Evolutionary conservation across 192 early-diverging fungal genomes (phyloP), one percentile per base, ranked within the genome.

Genomic region (Backusella australiensis): DNA sequence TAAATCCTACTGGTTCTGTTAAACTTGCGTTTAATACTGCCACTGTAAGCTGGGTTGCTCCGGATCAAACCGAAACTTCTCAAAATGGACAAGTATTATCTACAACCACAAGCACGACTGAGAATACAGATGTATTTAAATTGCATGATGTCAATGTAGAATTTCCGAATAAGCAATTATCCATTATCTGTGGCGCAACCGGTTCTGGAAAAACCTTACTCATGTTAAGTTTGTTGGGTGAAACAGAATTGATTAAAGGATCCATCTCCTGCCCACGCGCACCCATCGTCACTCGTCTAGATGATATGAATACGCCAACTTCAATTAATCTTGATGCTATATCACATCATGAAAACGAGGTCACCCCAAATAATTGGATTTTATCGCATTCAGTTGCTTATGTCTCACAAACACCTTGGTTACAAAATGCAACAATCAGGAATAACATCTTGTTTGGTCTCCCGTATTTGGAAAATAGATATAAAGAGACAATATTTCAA

Each of bases 181-280:
- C 81, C 23, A 39, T 90, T 19, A 67, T 90, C 32, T 90, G 86
- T 53, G 97, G 97, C 21, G 73, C 93, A 4, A 97, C 96, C 4
- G 96, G 94, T 6, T 86, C 91, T 17, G 96, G 98, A 41, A 99
- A 99, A 82, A 90, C 92, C 0, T 88, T 91, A 35, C 75, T 99
- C 23, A 75, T 97, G 36, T 77, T 93, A 53, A 94, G 94, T 8
- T 85, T 98, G 2, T 81, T 98, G 21, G 93, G 95, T 34, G 96
- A 97, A 82, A 44, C 79, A 32, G 65, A 44, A 6, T 12, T 76
- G 1, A 3, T 44, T 15, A 32, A 41, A 29, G 88, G 88, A 6
- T 53, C 67, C 3, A 81, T 83, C 2, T 76, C 83, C 53, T 78
- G 81, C 44, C 85, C 86, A 3, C 78, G 70, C 12, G 34, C 77